Conservation (phyloP, 768 basidiomycete species). For the Omphalotus guepiniiformis region DNA sequence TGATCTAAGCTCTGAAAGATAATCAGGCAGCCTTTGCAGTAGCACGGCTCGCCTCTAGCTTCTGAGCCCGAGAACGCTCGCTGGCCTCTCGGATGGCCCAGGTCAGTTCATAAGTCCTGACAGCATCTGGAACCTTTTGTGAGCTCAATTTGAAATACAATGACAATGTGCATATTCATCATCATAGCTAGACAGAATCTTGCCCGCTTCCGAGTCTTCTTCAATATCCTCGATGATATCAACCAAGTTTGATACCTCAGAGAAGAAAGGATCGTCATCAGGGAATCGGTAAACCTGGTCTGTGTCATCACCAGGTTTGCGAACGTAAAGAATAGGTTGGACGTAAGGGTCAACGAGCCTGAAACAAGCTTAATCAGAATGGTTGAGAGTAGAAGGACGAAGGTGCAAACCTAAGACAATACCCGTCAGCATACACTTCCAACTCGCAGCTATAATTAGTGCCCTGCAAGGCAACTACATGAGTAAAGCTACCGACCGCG, state of each 20-base stretch:
- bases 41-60: slow-evolving; percentile 31
- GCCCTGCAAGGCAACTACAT: slow-evolving; percentile 89
- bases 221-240: slow-evolving; percentile 89
- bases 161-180: slow-evolving; percentile 43
- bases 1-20: slow-evolving; percentile 8
- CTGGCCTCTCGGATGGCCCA: slow-evolving; percentile 88
- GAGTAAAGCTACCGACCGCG: slow-evolving; percentile 89
- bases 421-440: slow-evolving; percentile 93
- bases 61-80: slow-evolving; percentile 57
- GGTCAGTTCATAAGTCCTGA: slow-evolving; percentile 84
- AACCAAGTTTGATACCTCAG: slow-evolving; percentile 85
- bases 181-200: slow-evolving; percentile 82
- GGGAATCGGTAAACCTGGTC: slow-evolving; percentile 69
- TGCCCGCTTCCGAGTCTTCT: slow-evolving; percentile 73
- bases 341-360: slow-evolving; percentile 93
- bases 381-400: slow-evolving; percentile 8
- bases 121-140: slow-evolving; percentile 54
- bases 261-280: slow-evolving; percentile 92
- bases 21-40: slow-evolving; percentile 15
- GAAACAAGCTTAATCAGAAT: slow-evolving; percentile 4
- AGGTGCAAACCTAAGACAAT: slow-evolving; percentile 64
- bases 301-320: slow-evolving; percentile 75
- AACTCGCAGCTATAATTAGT: slow-evolving; percentile 92
- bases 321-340: slow-evolving; percentile 81
- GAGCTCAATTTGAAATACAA: slow-evolving; percentile 1